phyloP scores from a whole-genome alignment of 495 filamentous ascomycete genomes.

The Xylaria intraflava region DNA sequence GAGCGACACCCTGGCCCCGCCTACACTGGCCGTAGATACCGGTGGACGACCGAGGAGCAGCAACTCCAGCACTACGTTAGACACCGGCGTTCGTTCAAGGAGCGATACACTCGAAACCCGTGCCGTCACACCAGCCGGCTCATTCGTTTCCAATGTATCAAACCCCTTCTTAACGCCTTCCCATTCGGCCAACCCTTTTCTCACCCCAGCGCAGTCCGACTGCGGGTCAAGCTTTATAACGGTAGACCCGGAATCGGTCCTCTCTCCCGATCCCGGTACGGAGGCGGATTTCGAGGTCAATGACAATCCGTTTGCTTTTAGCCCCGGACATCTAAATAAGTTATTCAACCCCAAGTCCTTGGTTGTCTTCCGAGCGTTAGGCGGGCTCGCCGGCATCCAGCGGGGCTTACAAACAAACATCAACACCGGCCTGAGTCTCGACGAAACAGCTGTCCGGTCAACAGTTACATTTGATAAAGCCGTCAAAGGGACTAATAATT shows the following conservation, averaged over 20 bases:
- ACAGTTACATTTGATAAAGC: slow-evolving; percentile 66
- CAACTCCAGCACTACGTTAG: slow-evolving; percentile 18
- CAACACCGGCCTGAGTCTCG: slow-evolving; percentile 62
- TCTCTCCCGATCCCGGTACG: slow-evolving; percentile 57
- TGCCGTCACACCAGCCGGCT: slow-evolving; percentile 18
- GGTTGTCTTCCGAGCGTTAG: slow-evolving; percentile 68
- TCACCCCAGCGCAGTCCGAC: slow-evolving; percentile 21
- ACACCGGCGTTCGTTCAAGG: slow-evolving; percentile 19
- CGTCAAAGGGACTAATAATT: slow-evolving; percentile 17
- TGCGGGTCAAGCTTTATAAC: slow-evolving; percentile 21
- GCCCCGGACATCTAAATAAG: slow-evolving; percentile 73
- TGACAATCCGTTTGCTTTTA: slow-evolving; percentile 76
- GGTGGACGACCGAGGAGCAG: slow-evolving; percentile 23
- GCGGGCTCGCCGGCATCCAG: slow-evolving; percentile 68
- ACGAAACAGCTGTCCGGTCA: slow-evolving; percentile 61
- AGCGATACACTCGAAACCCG: slow-evolving; percentile 27
- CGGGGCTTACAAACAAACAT: slow-evolving; percentile 68
- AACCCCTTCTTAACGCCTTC: slow-evolving; percentile 26
- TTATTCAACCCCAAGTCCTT: slow-evolving; percentile 76
- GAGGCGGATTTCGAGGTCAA: slow-evolving; percentile 66
- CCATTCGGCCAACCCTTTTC: slow-evolving; percentile 19
- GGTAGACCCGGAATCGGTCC: slow-evolving; percentile 17
- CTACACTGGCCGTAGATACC: slow-evolving; percentile 18
- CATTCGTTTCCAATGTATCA: slow-evolving; percentile 20
- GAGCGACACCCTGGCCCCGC: slow-evolving; percentile 10